phyloP scores from a whole-genome alignment of 495 filamentous ascomycete species.

The Stereocaulon alpinum region DNA sequence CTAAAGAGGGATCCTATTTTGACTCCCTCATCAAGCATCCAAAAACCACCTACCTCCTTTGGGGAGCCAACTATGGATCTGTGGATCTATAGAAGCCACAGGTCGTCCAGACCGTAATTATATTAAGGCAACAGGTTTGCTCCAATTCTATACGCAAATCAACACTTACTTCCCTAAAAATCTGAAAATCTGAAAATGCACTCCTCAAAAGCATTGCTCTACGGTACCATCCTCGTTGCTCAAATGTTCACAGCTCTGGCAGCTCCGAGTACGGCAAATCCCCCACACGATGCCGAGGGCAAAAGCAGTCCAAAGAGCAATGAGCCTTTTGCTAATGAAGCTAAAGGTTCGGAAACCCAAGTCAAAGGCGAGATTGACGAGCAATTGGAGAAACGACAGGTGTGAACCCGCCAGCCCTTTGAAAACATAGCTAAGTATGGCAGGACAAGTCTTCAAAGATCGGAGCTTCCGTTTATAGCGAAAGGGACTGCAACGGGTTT shows the following conservation, averaged over 20 bases:
- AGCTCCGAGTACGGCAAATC: background rate
- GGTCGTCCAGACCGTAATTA: background rate
- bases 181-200: background rate
- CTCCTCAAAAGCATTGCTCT: background rate
- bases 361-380: background rate
- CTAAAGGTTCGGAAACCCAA: background rate
- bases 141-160: background rate
- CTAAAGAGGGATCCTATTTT: too few species aligned
- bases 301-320: background rate
- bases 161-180: background rate
- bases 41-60: background rate
- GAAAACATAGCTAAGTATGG: conserved; percentile 1
- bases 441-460: conserved; percentile 4
- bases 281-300: background rate
- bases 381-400: background rate
- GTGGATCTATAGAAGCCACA: background rate
- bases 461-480: conserved; percentile 1
- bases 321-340: background rate
- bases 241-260: background rate
- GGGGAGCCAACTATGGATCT: background rate
- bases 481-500: conserved; percentile 5
- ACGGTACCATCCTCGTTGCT: background rate
- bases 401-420: background rate
- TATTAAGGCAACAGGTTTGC: background rate
- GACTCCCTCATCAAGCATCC: too few species aligned